phyloP scores from a whole-genome alignment of 2,329 filamentous ascomycete species.

The Xylaria sp. region DNA sequence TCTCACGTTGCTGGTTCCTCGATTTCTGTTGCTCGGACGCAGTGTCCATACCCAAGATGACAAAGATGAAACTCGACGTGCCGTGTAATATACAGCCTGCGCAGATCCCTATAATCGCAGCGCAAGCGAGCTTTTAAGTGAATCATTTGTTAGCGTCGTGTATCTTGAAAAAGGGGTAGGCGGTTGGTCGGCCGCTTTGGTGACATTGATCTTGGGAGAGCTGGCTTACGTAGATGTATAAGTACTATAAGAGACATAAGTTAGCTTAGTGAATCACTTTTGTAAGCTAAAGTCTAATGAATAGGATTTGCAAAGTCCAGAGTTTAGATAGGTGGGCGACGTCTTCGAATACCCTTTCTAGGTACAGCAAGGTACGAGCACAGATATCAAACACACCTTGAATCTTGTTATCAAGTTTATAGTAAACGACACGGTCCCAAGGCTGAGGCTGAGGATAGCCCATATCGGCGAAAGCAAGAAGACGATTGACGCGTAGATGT shows the following conservation, averaged over 20 bases:
- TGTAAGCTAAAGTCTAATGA: not conserved
- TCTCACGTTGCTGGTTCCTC: slow-evolving; percentile 12
- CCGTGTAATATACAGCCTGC: slow-evolving; percentile 44
- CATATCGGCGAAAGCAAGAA: slow-evolving; percentile 47
- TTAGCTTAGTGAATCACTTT: slow-evolving; percentile 14
- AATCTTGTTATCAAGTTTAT: slow-evolving; percentile 41
- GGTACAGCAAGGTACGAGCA: not conserved
- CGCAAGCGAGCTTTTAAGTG: slow-evolving; percentile 44
- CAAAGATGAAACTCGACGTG: slow-evolving; percentile 45
- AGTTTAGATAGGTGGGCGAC: not conserved
- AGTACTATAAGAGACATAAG: slow-evolving; percentile 38
- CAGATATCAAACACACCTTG: slow-evolving; percentile 42
- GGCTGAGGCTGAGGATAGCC: slow-evolving; percentile 36
- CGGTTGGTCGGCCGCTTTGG: not conserved
- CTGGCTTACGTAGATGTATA: slow-evolving; percentile 48
- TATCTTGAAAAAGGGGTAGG: not conserved
- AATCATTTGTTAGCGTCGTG: slow-evolving; percentile 24
- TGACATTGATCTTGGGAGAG: not conserved
- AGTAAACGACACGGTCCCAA: slow-evolving; percentile 31
- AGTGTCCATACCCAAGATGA: slow-evolving; percentile 43
- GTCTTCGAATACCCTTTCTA: not conserved
- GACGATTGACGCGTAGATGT: slow-evolving; percentile 37
- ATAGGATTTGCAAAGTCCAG: not conserved
- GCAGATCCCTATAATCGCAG: slow-evolving; percentile 45
- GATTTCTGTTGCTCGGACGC: slow-evolving; percentile 32